Evolutionary conservation across 2,329 filamentous ascomycete species (phyloP).

Genomic region (Parafenestella ontariensis): DNA sequence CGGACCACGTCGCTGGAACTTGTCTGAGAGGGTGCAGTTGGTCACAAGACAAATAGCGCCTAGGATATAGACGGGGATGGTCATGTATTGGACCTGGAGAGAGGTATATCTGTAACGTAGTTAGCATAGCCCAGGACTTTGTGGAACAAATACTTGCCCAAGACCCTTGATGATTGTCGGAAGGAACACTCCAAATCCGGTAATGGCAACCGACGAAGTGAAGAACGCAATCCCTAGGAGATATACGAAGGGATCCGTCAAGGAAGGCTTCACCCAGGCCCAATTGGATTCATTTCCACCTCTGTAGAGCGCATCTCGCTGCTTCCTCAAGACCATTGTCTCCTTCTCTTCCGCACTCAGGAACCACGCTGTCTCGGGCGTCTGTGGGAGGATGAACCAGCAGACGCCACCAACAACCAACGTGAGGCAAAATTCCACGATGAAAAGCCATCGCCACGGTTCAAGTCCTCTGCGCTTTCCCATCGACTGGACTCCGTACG

Average conservation of each 20-base stretch:
- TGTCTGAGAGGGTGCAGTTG: conserved; percentile 41
- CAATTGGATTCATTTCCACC: conserved; percentile 40
- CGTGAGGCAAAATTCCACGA: conserved; percentile 64
- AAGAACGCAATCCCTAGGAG: neutral
- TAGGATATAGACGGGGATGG: conserved; percentile 47
- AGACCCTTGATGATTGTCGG: conserved; percentile 46
- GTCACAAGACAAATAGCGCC: conserved; percentile 34
- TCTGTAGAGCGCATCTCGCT: conserved; percentile 36
- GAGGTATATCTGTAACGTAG: conserved; percentile 8
- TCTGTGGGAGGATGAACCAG: conserved; percentile 63
- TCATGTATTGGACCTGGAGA: conserved; percentile 43
- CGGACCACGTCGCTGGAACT: conserved; percentile 6
- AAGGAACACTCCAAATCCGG: conserved; percentile 28
- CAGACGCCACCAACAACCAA: conserved; percentile 61
- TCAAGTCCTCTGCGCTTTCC: conserved; percentile 16
- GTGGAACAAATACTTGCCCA: no score
- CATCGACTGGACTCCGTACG: conserved; percentile 37
- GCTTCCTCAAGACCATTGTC: conserved; percentile 38
- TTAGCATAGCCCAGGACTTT: neutral
- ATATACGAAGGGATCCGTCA: neutral
- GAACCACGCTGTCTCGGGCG: conserved; percentile 60
- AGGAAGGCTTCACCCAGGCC: conserved; percentile 25
- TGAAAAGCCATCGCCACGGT: conserved; percentile 39
- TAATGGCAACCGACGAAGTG: neutral
- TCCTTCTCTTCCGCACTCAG: conserved; percentile 65